Percentiles rank a stretch among this genome's conserved stretches.
phyloP scores from a whole-genome alignment of 352 stramenopile species.

The Phytophthora pistaciae region DNA sequence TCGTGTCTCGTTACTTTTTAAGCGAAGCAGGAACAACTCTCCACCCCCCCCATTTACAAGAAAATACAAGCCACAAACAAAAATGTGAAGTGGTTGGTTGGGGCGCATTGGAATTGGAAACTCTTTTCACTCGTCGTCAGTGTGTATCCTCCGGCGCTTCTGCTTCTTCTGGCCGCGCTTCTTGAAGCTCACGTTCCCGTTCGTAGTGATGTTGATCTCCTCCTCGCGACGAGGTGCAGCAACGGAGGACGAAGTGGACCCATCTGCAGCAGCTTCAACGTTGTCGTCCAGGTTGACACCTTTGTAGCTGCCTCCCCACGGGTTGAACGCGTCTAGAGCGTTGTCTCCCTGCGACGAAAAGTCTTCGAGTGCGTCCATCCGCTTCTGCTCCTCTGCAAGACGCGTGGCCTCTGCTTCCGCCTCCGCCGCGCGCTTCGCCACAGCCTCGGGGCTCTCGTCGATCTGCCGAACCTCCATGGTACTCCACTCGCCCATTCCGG shows the following conservation, averaged over 20 bases:
- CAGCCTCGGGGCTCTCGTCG: slow-evolving; percentile 76
- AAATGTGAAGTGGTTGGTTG: slow-evolving; percentile 6
- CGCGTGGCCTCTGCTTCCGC: slow-evolving; percentile 50
- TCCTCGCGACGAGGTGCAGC: slow-evolving; percentile 42
- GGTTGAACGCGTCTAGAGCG: slow-evolving; percentile 82
- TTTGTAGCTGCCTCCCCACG: slow-evolving; percentile 87
- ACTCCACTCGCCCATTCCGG: slow-evolving; percentile 86
- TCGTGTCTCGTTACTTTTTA: slow-evolving; percentile 38
- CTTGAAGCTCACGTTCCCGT: slow-evolving; percentile 77
- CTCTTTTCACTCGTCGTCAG: slow-evolving; percentile 54
- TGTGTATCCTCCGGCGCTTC: slow-evolving; percentile 67
- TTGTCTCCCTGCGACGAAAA: slow-evolving; percentile 76
- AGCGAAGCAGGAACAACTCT: slow-evolving; percentile 29
- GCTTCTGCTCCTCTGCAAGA: slow-evolving; percentile 59
- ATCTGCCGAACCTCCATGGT: slow-evolving; percentile 80
- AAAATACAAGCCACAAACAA: slow-evolving; percentile 46
- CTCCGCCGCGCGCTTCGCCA: slow-evolving; percentile 57
- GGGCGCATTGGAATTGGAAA: slow-evolving; percentile 4
- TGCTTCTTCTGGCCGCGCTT: slow-evolving; percentile 74
- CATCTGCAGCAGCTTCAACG: slow-evolving; percentile 9
- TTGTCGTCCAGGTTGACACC: slow-evolving; percentile 72
- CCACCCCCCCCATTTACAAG: slow-evolving; percentile 16
- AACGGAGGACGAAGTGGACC: background rate
- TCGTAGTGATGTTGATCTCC: slow-evolving; percentile 63
- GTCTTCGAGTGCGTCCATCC: slow-evolving; percentile 69